Conservation (phyloP, 2,329 filamentous ascomycete species). For the Fusarium sp. region DNA sequence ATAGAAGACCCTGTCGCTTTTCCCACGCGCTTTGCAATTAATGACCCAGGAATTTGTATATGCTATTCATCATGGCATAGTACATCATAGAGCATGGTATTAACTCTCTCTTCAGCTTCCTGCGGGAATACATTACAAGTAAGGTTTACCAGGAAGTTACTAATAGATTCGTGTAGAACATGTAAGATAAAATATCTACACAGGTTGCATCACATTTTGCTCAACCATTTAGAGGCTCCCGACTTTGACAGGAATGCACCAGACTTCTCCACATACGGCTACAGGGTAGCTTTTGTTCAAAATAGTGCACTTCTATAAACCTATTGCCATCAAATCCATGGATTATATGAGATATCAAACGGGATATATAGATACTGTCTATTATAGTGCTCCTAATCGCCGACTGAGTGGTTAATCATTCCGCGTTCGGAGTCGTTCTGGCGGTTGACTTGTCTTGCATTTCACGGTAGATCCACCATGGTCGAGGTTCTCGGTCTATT, state of each 20-base stretch:
- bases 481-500: too few species aligned
- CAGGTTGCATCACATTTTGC: background rate
- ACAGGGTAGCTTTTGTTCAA: background rate
- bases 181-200: too few species aligned
- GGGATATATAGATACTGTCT: background rate
- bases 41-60: too few species aligned
- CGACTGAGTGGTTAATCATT: background rate
- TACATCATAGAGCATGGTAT: too few species aligned
- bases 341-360: background rate
- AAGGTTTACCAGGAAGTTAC: too few species aligned
- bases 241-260: background rate
- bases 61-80: too few species aligned
- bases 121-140: too few species aligned
- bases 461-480: too few species aligned
- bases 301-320: background rate
- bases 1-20: background rate
- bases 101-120: too few species aligned
- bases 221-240: background rate
- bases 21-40: too few species aligned
- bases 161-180: too few species aligned
- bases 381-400: background rate
- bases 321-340: background rate
- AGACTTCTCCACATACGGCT: background rate
- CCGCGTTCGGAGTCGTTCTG: background rate
- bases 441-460: too few species aligned